phyloP scores from a whole-genome alignment of 495 filamentous ascomycete species.

The Penicillium maclennaniae region DNA sequence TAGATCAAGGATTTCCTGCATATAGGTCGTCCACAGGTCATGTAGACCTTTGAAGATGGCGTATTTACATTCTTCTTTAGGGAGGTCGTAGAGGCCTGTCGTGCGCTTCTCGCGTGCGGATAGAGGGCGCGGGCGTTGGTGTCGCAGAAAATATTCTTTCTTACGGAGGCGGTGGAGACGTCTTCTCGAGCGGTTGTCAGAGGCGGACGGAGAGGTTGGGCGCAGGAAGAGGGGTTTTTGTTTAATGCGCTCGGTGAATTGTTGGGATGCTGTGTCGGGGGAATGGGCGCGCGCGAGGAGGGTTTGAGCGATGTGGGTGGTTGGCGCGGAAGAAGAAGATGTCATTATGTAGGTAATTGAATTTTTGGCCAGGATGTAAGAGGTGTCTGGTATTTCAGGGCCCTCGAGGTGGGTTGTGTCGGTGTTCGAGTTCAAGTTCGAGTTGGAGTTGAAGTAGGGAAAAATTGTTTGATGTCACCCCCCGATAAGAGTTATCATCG shows the following conservation, averaged over 20 bases:
- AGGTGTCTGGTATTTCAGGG: background rate
- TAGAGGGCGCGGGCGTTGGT: slow-evolving; percentile 68
- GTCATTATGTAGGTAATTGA: slow-evolving; percentile 17
- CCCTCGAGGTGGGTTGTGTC: background rate
- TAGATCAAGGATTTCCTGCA: slow-evolving; percentile 64
- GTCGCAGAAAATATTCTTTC: slow-evolving; percentile 51
- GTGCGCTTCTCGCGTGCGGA: slow-evolving; percentile 75
- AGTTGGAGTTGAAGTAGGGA: slow-evolving; percentile 10
- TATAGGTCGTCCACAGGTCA: slow-evolving; percentile 76
- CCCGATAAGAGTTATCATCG: background rate
- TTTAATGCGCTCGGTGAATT: slow-evolving; percentile 78
- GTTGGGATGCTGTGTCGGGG: slow-evolving; percentile 58
- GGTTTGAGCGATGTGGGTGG: slow-evolving; percentile 52
- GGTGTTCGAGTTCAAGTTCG: background rate
- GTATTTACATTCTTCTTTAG: slow-evolving; percentile 64
- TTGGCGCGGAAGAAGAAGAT: slow-evolving; percentile 29
- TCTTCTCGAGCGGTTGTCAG: slow-evolving; percentile 63
- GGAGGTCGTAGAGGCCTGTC: slow-evolving; percentile 69
- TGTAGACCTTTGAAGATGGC: slow-evolving; percentile 72
- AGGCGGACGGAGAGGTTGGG: slow-evolving; percentile 59
- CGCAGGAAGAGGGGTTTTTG: slow-evolving; percentile 77
- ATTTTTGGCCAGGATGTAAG: background rate
- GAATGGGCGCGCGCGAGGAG: slow-evolving; percentile 75
- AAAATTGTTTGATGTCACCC: slow-evolving; percentile 26
- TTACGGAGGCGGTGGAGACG: slow-evolving; percentile 55